Evolutionary conservation across 2,329 filamentous ascomycete genomes (phyloP).

Genomic region (Claviceps fusiformis): DNA sequence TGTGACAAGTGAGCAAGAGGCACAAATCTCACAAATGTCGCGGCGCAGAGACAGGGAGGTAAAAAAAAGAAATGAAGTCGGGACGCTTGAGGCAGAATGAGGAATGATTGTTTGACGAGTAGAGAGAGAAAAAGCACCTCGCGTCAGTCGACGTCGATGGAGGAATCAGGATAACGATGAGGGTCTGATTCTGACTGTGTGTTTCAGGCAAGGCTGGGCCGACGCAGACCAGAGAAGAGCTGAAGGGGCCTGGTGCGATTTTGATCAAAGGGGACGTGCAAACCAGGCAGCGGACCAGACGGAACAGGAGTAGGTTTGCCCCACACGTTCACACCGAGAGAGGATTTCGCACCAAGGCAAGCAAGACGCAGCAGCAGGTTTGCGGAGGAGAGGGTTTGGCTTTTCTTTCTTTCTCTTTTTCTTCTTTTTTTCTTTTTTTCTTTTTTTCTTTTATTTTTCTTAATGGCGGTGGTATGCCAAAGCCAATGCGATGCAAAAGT

Average conservation of each 20-base stretch:
- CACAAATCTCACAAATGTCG: not conserved
- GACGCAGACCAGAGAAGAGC: conserved; percentile 1
- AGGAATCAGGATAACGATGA: conserved; percentile 6
- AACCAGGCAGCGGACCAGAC: not conserved
- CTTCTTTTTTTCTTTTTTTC: no score
- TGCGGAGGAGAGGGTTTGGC: not conserved
- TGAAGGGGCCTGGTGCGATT: not conserved
- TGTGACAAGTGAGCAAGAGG: not conserved
- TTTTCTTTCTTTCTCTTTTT: no score
- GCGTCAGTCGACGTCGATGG: conserved; percentile 3
- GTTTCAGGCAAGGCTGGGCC: conserved; percentile 14
- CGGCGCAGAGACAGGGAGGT: not conserved
- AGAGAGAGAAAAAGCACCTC: conserved; percentile 3
- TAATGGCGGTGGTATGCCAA: not conserved
- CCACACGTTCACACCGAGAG: not conserved
- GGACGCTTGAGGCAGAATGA: conserved; percentile 5
- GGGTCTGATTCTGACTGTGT: conserved; percentile 6
- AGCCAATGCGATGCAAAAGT: no score
- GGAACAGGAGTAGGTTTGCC: not conserved
- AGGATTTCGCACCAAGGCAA: not conserved
- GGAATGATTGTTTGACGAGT: conserved; percentile 2
- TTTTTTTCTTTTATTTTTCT: no score
- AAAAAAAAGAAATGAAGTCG: not conserved
- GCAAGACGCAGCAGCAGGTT: not conserved
- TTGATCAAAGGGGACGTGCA: conserved; percentile 2